Evolutionary conservation across 495 filamentous ascomycete species (phyloP).

Genomic region (Sporormia fimetaria): DNA sequence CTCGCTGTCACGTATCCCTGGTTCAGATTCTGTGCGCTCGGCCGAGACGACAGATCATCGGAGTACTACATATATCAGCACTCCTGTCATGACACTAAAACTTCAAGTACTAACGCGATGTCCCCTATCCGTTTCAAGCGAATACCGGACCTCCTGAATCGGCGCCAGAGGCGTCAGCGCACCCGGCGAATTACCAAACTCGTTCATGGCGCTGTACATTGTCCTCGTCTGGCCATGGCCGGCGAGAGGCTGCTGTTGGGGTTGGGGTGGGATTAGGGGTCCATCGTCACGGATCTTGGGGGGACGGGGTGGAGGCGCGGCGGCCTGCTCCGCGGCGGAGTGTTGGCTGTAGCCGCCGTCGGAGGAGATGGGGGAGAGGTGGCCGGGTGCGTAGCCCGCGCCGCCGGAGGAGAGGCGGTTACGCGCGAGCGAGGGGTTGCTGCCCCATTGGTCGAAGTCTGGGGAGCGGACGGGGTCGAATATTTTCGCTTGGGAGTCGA

Average conservation of each 20-base stretch:
- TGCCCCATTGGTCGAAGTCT: slow-evolving; percentile 61
- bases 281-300: slow-evolving; percentile 28
- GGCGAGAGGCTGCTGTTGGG: slow-evolving; percentile 17
- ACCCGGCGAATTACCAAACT: slow-evolving; percentile 21
- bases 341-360: slow-evolving; percentile 21
- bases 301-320: slow-evolving; percentile 23
- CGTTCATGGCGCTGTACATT: slow-evolving; percentile 22
- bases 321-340: slow-evolving; percentile 20
- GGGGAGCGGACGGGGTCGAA: slow-evolving; percentile 50
- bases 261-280: slow-evolving; percentile 29
- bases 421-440: slow-evolving; percentile 30
- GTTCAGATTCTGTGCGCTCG: slow-evolving; percentile 12
- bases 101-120: slow-evolving; percentile 18
- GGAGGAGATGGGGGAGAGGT: slow-evolving; percentile 21
- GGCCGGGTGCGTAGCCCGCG: slow-evolving; percentile 20
- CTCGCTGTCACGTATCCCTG: slow-evolving; percentile 20
- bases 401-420: slow-evolving; percentile 29
- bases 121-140: slow-evolving; percentile 30
- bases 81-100: neutral
- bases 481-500: slow-evolving; percentile 68
- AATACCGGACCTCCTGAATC: slow-evolving; percentile 33
- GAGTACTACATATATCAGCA: slow-evolving; percentile 18
- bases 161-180: slow-evolving; percentile 26
- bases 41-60: slow-evolving; percentile 20
- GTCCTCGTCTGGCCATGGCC: slow-evolving; percentile 22